Base-by-base conservation (phyloP, 2,329 filamentous ascomycete genomes). In the Verticillium klebahnii region DNA sequence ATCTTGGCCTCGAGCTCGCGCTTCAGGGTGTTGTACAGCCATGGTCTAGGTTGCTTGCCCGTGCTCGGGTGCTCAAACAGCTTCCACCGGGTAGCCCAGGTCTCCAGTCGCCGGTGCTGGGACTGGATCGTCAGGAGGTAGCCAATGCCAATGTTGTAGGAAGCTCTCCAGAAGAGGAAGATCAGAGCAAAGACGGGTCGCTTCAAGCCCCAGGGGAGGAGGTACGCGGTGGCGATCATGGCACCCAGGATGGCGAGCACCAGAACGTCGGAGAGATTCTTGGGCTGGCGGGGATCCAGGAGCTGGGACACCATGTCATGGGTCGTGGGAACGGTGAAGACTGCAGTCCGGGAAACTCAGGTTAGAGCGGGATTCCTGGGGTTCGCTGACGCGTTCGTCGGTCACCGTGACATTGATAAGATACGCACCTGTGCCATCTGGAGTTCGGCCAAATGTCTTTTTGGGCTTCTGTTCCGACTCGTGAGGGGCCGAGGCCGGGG, bases 231-330 rank as follows among this genome's bases (percentile, higher is more conserved):
- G 59, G 90, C 74, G 67, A 96, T 89, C 71, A 96, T 91, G 59
- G 85, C 77, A 61, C 82, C 89, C 57, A 99, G 83, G 63, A 97
- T 89, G 56, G 83, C 82, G 62, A 99, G 82, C 66, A 99, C 93
- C 63, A 90, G 72, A 62, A 87, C 78, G 76, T 99, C 95, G 64
- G 93, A 95, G 45, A 96, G 74, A 74, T 98, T 98, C 82, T 99
- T 99, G 60, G 95, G 93, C 73, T 98, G 90, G 67, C 90, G 91
- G 59, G 95, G 95, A 70, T 96, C 95, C 69, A 99, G 87, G 61
- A 99, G 85, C 78, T 98, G 95, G 59, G 94, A 96, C 69, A 99
- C 94, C 95, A 99, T 98, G 78, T 99, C 95, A 82, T 97, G 93
- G 61, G 95, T 99, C 65, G 92, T 89, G 57, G 95, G 95, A 60